Conservation (phyloP, 148 eudicot genomes). For the Bassia scoparia region DNA sequence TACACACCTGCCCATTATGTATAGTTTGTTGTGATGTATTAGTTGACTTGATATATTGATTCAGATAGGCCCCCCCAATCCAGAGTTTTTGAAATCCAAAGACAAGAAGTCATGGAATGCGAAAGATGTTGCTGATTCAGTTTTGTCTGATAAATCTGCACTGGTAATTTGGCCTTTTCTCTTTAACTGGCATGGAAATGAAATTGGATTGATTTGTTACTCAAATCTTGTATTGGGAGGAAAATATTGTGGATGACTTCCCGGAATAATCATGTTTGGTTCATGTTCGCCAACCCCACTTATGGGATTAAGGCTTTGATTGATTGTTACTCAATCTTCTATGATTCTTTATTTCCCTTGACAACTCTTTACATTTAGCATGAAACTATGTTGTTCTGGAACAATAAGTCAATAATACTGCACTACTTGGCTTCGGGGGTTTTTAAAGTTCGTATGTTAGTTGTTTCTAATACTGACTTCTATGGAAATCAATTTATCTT, state of each 20-base stretch:
- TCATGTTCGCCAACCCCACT: too few species aligned
- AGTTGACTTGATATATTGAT: constrained; percentile 29
- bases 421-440: neutral
- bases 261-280: too few species aligned
- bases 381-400: neutral
- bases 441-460: neutral
- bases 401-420: neutral
- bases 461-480: neutral
- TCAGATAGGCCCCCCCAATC: constrained; percentile 99
- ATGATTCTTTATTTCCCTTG: neutral
- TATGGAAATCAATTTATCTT: neutral
- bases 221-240: too few species aligned
- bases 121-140: constrained; percentile 93
- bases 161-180: constrained; percentile 48
- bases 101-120: constrained; percentile 83
- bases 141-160: constrained; percentile 89
- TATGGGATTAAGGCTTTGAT: too few species aligned
- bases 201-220: neutral
- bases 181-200: neutral
- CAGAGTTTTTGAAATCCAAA: constrained; percentile 65
- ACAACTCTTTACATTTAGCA: neutral
- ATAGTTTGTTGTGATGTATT: neutral
- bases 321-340: too few species aligned
- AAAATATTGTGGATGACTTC: too few species aligned
- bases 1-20: constrained; percentile 3